A percentile compares a stretch with the other conserved stretches of the same genome.
Conservation (phyloP, 305 asterid genomes). For the Solanum chacoense region DNA sequence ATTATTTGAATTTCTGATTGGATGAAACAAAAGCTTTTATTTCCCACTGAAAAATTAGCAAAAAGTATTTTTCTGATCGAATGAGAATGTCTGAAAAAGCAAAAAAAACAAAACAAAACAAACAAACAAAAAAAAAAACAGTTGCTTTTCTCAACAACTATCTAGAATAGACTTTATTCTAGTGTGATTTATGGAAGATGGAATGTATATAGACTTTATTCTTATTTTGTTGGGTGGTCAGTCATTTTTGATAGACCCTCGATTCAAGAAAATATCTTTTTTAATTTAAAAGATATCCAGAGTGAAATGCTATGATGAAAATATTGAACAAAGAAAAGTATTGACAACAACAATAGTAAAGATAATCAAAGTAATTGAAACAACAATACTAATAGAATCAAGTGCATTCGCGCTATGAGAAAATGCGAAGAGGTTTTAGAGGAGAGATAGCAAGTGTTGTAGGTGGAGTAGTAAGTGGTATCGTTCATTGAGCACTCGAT, state of each 20-base stretch:
- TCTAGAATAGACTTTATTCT: neutral
- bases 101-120: neutral
- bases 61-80: neutral
- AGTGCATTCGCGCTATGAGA: neutral
- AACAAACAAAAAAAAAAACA: neutral
- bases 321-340: neutral
- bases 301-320: neutral
- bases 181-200: neutral
- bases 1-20: neutral
- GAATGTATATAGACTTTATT: neutral
- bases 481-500: neutral
- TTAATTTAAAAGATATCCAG: neutral
- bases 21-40: neutral
- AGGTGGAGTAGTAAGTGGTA: neutral
- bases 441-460: neutral
- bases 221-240: neutral
- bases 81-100: neutral
- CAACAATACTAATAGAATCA: neutral
- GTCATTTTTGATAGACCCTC: neutral
- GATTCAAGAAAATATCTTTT: neutral
- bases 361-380: neutral
- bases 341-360: neutral
- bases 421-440: neutral
- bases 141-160: neutral
- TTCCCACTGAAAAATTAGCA: neutral